phyloP scores from a whole-genome alignment of 2,329 filamentous ascomycete species.

The Gaeumannomyces sp. region DNA sequence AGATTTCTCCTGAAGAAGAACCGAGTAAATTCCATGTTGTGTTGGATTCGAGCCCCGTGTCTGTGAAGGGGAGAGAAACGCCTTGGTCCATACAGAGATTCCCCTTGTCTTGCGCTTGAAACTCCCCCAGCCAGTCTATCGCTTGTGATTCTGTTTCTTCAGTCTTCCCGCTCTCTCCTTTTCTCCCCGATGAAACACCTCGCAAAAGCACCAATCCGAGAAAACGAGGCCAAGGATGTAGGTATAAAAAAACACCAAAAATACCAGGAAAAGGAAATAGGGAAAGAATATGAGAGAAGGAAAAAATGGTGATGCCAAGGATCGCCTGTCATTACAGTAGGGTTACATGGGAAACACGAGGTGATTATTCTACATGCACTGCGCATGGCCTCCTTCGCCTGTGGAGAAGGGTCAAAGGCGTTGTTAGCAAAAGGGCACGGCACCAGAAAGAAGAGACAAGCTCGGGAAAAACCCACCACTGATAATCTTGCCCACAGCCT shows the following conservation, averaged over 20 bases:
- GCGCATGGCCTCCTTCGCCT: slow-evolving; percentile 12
- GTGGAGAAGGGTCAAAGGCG: not conserved
- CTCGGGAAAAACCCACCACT: slow-evolving; percentile 32
- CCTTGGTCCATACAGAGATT: not conserved
- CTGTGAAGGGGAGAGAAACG: not conserved
- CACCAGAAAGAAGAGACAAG: not conserved
- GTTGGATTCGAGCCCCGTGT: not conserved
- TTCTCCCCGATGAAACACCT: not conserved
- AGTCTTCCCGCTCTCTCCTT: not conserved
- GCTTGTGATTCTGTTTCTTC: not conserved
- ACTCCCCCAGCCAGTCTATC: not conserved
- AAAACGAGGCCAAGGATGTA: too few species aligned
- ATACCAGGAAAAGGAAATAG: not conserved
- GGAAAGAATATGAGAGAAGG: not conserved
- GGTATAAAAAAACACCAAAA: not conserved
- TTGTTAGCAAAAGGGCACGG: not conserved
- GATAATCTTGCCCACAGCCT: slow-evolving; percentile 64
- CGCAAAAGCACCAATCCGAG: not conserved
- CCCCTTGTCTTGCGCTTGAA: not conserved
- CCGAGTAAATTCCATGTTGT: not conserved
- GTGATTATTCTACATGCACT: slow-evolving; percentile 13
- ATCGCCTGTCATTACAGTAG: not conserved
- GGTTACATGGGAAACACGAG: slow-evolving; percentile 2
- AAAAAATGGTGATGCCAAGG: too few species aligned
- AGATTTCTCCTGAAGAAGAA: too few species aligned